These are phyloP conservation scores for Paxillus ammoniavirescens DNA, from an alignment of 768 basidiomycete species.

Conservation along the genomic window DNA sequence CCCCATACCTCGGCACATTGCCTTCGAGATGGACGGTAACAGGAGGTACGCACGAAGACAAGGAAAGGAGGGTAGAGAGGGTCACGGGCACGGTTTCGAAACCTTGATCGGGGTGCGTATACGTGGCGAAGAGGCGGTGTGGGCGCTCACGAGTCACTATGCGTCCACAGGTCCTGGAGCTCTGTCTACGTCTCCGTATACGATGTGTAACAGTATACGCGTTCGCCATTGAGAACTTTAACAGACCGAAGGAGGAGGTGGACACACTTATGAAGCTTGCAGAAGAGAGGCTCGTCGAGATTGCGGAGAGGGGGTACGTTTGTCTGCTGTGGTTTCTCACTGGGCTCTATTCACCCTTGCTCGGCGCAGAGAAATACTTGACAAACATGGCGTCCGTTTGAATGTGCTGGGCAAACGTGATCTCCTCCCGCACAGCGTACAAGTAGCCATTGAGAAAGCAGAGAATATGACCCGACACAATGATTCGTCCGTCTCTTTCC, in stretches of 20 bases:
- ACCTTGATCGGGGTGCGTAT: slow-evolving; percentile 71
- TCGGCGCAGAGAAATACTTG: slow-evolving; percentile 68
- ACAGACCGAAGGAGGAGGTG: slow-evolving; percentile 82
- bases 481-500: slow-evolving; percentile 45
- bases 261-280: slow-evolving; percentile 85
- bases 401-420: slow-evolving; percentile 75
- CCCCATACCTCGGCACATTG: slow-evolving; percentile 86
- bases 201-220: slow-evolving; percentile 91
- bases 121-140: neutral
- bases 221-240: slow-evolving; percentile 98
- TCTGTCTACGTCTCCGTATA: slow-evolving; percentile 79
- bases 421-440: slow-evolving; percentile 79
- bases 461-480: slow-evolving; percentile 78
- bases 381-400: slow-evolving; percentile 79
- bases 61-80: slow-evolving; percentile 65
- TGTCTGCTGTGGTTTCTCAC: neutral
- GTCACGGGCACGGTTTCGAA: slow-evolving; percentile 83
- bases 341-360: neutral
- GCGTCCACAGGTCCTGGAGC: slow-evolving; percentile 69
- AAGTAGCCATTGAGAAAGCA: slow-evolving; percentile 63
- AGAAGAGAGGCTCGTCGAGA: slow-evolving; percentile 71
- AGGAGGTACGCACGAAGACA: slow-evolving; percentile 78
- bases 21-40: slow-evolving; percentile 98
- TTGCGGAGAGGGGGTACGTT: slow-evolving; percentile 78
- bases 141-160: neutral